Evolutionary conservation across 1,284 basidiomycete species (phyloP), one percentile per base, ranked within the genome.

Genomic region (Apiotrichum brassicae): DNA sequence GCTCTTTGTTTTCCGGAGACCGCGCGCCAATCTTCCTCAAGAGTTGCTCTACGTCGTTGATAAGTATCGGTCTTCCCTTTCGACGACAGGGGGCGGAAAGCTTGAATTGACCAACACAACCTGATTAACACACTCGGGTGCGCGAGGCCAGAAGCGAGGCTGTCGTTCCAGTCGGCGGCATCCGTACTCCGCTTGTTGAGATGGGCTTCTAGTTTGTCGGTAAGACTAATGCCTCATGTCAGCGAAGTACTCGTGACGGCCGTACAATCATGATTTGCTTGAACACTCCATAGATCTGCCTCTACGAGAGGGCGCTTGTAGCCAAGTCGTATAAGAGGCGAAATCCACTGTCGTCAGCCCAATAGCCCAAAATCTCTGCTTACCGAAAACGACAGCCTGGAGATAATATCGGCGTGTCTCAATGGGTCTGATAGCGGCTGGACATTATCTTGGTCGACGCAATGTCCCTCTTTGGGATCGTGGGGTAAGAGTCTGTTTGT

Each of bases 251-350:
- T n/a, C n/a, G n/a, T n/a, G n/a, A n/a, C n/a, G n/a, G n/a, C n/a
- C n/a, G n/a, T n/a, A n/a, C n/a, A n/a, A n/a, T n/a, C n/a, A n/a
- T n/a, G n/a, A n/a, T n/a, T n/a, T n/a, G n/a, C n/a, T n/a, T 83
- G 82, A 66, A 69, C 61, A 43, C 64, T 81, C 81, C 82, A 85
- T n/a, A 85, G 68, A 65, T 86, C 84, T 0, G 83, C 80, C 0
- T 82, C 83, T 65, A 85, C 83, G 1, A 86, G 74, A 0, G 83
- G 82, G 23, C 85, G 76, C 61, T 84, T 82, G 63, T 83, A 86
- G 0, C 64, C 64, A 28, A 63, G 33, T 46, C 78, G 79, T 82
- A 88, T 85, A 46, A 87, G 76, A 1, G 83, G 82, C 0, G 81
- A 82, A n/a, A 71, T 62, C 68, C 68, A 71, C 60, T 68, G 42